Conservation (phyloP, 1,284 basidiomycete genomes). For the Leccinum griseonigrum region DNA sequence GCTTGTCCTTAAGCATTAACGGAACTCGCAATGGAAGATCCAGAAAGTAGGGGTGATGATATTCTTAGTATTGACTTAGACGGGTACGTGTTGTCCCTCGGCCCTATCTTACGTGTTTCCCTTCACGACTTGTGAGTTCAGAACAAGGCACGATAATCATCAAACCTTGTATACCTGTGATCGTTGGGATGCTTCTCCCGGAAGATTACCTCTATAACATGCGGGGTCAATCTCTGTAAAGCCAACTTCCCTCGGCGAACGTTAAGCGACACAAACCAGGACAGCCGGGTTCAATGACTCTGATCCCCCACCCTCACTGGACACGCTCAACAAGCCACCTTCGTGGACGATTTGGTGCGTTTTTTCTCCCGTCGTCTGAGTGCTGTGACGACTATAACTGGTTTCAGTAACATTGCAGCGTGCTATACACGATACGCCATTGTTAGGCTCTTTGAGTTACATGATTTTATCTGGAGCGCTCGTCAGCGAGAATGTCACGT, state of each 20-base stretch:
- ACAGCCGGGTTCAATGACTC: not conserved
- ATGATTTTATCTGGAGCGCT: conserved; percentile 6
- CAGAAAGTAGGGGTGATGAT: conserved; percentile 10
- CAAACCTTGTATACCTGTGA: conserved; percentile 2
- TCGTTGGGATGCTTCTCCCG: conserved; percentile 22
- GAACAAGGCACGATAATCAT: conserved; percentile 19
- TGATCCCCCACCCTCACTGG: not conserved
- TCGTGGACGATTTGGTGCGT: conserved; percentile 15
- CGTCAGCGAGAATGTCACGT: not conserved
- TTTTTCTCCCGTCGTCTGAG: not conserved
- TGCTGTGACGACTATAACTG: not conserved
- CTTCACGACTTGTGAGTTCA: conserved; percentile 1
- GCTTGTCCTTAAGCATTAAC: conserved; percentile 15
- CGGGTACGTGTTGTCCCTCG: conserved; percentile 1
- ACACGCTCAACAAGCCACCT: not conserved
- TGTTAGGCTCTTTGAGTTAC: conserved; percentile 7
- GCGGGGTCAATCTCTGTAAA: not conserved
- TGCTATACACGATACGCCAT: not conserved
- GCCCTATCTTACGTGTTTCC: not conserved
- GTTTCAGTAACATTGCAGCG: conserved; percentile 2
- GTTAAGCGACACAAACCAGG: not conserved
- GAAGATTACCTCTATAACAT: not conserved
- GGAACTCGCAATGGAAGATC: not conserved
- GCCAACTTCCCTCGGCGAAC: not conserved
- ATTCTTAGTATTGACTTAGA: conserved; percentile 8